Evolutionary conservation across 1,139 yeast species (phyloP).

Genomic region (Yamadazyma jaroonii): DNA sequence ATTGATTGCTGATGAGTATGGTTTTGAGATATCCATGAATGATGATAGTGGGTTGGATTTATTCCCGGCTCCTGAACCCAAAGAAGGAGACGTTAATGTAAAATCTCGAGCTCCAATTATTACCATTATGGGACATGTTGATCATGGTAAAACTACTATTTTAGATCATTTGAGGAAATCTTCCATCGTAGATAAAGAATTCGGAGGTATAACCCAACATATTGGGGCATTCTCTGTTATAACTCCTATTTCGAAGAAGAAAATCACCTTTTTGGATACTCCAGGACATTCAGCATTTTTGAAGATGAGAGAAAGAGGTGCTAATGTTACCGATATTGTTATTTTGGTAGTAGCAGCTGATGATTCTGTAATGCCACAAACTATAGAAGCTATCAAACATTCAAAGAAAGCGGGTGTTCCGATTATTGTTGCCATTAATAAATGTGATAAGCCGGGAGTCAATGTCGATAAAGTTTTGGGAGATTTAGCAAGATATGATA

Average conservation of each 20-base stretch:
- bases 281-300: conserved; percentile 98
- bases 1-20: conserved; percentile 85
- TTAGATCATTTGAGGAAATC: conserved; percentile 83
- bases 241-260: conserved; percentile 69
- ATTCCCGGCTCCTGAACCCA: conserved; percentile 40
- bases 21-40: conserved; percentile 61
- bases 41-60: conserved; percentile 65
- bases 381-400: conserved; percentile 92
- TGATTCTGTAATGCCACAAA: conserved; percentile 97
- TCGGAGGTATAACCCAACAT: conserved; percentile 97
- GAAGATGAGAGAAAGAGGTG: conserved; percentile 96
- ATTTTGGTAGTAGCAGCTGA: conserved; percentile 96
- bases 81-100: conserved; percentile 36
- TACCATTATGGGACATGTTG: conserved; percentile 98
- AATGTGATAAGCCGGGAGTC: conserved; percentile 80
- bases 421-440: conserved; percentile 86
- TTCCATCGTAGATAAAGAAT: conserved; percentile 77
- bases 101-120: conserved; percentile 88
- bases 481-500: conserved; percentile 73
- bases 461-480: conserved; percentile 70
- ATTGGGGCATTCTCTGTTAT: conserved; percentile 93
- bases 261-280: conserved; percentile 88
- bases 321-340: conserved; percentile 88
- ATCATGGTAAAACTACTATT: conserved; percentile 96
- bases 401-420: conserved; percentile 84